phyloP scores from a whole-genome alignment of 805 yeast genomes.

The Saccharomycopsis fermentans region DNA sequence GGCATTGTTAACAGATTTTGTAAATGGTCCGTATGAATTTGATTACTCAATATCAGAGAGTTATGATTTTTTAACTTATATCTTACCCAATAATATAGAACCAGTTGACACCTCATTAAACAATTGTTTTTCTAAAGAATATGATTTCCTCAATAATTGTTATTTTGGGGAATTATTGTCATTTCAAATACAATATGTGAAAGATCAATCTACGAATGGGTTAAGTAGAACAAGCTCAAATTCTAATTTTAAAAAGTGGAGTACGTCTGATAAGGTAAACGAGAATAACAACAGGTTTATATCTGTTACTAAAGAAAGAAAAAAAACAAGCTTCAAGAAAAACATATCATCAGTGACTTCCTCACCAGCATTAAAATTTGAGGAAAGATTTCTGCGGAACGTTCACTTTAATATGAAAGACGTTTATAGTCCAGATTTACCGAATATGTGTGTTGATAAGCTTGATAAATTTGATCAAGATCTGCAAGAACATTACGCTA shows the following conservation, averaged over 20 bases:
- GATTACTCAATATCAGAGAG: constrained; percentile 19
- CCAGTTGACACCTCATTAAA: constrained; percentile 16
- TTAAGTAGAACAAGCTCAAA: neutral
- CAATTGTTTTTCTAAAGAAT: constrained; percentile 6
- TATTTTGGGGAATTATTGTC: constrained; percentile 13
- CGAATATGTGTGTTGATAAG: neutral
- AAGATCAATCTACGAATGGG: neutral
- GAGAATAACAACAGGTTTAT: neutral
- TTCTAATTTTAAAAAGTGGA: neutral
- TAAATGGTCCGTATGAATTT: constrained; percentile 27
- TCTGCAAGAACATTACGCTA: neutral
- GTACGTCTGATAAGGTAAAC: neutral
- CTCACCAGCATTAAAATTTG: neutral
- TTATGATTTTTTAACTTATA: constrained; percentile 3
- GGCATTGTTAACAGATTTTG: constrained; percentile 23
- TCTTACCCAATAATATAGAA: constrained; percentile 15
- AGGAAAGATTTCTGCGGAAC: neutral
- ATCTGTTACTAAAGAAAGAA: neutral
- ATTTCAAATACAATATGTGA: neutral
- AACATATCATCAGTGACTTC: neutral
- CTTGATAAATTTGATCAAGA: neutral
- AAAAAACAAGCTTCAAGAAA: neutral
- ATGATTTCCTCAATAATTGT: constrained; percentile 7
- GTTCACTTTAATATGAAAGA: neutral
- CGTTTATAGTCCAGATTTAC: neutral